Evolutionary conservation across 1,284 basidiomycete species (phyloP), one percentile per base, ranked within the genome.

Genomic region (Cutaneotrichosporon sp.): DNA sequence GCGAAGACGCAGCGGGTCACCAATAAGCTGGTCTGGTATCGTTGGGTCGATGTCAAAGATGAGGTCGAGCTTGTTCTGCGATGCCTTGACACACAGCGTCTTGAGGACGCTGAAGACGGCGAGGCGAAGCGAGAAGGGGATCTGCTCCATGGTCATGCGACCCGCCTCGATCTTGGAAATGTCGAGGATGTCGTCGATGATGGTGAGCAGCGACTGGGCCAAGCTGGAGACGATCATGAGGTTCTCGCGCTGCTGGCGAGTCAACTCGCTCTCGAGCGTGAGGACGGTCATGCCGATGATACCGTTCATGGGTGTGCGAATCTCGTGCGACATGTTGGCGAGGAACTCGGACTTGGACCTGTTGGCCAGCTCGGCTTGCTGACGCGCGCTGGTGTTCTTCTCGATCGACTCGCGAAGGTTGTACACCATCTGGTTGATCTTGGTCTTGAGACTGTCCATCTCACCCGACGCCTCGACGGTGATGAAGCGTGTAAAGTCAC

Each of bases 361-460:
- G 80, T 99, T 99, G 27, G 92, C 92, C 75, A 97, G 80, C 82
- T 99, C 97, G 58, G 97, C 97, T 0, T 95, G 94, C 79, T 98
- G 95, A 79, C 95, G 87, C 8, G 97, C 97, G 34, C 92, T 92
- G 2, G 95, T 99, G 77, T 99, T 99, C 87, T 95, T 97, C 84
- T 99, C 97, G 65, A 99, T 97, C 69, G 87, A 89, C 79, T 99
- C 95, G 55, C 97, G 86, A 78, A 99, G 85, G 77, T 95, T 95
- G 83, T 94, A 97, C 63, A 99, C 93, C 95, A 98, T 98, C 80
- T 97, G 92, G 58, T 79, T 78, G 68, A 79, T 78, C 82, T 98
- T 97, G 6, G 93, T 98, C 85, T 99, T 99, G 81, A 99, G 86
- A 64, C 91, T 95, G 81, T 99, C 95, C 97, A 99, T 98, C 81